Evolutionary conservation across 805 yeast genomes (phyloP).

Genomic region (Candida bentonensis): DNA sequence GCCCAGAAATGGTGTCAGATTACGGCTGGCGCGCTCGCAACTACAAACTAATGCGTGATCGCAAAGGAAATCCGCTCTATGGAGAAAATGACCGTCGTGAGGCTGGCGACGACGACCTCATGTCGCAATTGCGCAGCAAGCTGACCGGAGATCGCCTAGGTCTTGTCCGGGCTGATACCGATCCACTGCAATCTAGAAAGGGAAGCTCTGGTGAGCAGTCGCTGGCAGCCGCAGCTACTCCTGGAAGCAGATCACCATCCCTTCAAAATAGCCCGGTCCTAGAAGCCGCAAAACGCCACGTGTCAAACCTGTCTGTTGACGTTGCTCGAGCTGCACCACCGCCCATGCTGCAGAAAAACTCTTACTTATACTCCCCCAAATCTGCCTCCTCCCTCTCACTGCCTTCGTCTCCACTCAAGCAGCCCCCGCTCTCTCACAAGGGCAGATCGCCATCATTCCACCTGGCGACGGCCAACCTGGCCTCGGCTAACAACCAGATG

Average conservation of each 20-base stretch:
- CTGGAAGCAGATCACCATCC: no score
- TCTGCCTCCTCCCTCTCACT: background rate
- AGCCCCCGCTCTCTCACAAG: background rate
- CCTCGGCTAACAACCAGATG: background rate
- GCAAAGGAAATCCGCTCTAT: constrained; percentile 9
- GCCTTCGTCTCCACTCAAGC: background rate
- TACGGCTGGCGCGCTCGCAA: constrained; percentile 13
- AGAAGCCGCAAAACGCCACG: no score
- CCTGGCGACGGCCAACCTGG: background rate
- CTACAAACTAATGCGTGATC: constrained; percentile 8
- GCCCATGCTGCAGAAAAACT: background rate
- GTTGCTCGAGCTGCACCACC: no score
- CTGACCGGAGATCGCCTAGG: no score
- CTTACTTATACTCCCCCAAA: background rate
- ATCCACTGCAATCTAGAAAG: no score
- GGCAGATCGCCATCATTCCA: background rate
- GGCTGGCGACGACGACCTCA: background rate
- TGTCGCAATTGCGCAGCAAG: background rate
- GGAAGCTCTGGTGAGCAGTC: no score
- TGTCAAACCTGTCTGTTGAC: no score
- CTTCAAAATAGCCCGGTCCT: no score
- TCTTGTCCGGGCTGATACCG: no score
- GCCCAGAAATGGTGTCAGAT: constrained; percentile 13
- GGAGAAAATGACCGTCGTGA: constrained; percentile 1
- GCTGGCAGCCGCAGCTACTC: no score